Conservation (phyloP, 345 rosid species). For the Eucalyptus albens region DNA sequence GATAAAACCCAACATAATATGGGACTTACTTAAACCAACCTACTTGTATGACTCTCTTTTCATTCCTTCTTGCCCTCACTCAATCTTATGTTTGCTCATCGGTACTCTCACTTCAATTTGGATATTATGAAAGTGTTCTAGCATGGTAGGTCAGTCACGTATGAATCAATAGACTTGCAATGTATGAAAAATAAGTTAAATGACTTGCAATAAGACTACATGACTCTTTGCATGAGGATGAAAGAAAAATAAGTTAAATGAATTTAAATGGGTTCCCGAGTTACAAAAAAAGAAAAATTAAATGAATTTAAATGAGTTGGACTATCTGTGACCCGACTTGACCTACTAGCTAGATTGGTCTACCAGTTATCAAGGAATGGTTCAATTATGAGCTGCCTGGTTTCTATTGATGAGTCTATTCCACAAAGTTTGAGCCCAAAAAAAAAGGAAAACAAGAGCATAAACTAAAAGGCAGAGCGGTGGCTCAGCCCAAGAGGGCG, state of each 20-base stretch:
- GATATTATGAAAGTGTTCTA: neutral
- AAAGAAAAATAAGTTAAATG: no score
- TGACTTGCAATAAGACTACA: no score
- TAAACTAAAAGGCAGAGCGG: no score
- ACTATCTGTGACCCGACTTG: no score
- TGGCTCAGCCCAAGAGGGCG: no score
- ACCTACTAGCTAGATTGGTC: no score
- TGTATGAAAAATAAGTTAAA: no score
- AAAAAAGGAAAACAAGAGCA: no score
- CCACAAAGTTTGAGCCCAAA: neutral
- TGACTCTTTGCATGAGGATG: no score
- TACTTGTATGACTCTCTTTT: neutral
- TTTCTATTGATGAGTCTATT: neutral
- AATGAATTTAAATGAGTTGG: neutral
- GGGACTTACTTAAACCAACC: neutral
- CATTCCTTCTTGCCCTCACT: fast-evolving
- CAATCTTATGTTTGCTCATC: fast-evolving
- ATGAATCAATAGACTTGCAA: neutral
- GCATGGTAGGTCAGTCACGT: neutral
- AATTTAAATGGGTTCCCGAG: no score
- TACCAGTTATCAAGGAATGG: fast-evolving
- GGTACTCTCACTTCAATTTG: neutral
- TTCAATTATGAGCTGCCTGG: neutral
- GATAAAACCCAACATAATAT: neutral
- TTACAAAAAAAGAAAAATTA: no score